These are phyloP conservation scores for Pythium periplocum DNA, from an alignment of 352 stramenopile species.

Conservation along the genomic window DNA sequence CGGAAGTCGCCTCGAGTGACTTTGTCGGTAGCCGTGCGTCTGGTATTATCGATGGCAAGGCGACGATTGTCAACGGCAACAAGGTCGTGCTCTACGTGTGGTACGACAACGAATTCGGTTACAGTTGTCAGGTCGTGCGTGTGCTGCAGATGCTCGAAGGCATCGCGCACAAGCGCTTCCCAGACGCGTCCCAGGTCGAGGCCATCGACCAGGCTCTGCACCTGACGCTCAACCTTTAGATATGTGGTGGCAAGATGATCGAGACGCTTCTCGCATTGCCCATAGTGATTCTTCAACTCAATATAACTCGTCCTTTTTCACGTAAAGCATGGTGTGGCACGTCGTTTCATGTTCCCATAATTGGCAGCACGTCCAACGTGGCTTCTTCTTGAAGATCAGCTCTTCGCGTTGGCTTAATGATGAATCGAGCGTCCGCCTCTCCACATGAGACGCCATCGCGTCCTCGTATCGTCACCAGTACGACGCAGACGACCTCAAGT, in stretches of 20 bases:
- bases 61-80: constrained; percentile 81
- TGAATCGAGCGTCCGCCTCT: no score
- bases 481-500: neutral
- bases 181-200: constrained; percentile 55
- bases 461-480: neutral
- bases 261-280: no score
- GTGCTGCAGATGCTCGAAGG: constrained; percentile 77
- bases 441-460: no score
- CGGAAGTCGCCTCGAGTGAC: constrained; percentile 76
- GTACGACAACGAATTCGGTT: constrained; percentile 91
- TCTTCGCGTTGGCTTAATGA: no score
- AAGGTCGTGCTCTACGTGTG: constrained; percentile 86
- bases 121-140: constrained; percentile 83
- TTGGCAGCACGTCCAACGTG: neutral
- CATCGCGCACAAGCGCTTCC: constrained; percentile 72
- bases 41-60: constrained; percentile 77
- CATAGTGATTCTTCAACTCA: no score
- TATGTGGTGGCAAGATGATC: neutral
- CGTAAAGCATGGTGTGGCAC: constrained; percentile 2
- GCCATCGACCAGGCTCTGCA: constrained; percentile 65
- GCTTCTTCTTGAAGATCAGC: no score
- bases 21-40: constrained; percentile 76
- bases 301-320: no score
- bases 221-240: constrained; percentile 22
- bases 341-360: constrained; percentile 7